These are phyloP conservation scores for Ustilago cynodontis DNA, from an alignment of 1,284 basidiomycete genomes.

Conservation along the genomic window DNA sequence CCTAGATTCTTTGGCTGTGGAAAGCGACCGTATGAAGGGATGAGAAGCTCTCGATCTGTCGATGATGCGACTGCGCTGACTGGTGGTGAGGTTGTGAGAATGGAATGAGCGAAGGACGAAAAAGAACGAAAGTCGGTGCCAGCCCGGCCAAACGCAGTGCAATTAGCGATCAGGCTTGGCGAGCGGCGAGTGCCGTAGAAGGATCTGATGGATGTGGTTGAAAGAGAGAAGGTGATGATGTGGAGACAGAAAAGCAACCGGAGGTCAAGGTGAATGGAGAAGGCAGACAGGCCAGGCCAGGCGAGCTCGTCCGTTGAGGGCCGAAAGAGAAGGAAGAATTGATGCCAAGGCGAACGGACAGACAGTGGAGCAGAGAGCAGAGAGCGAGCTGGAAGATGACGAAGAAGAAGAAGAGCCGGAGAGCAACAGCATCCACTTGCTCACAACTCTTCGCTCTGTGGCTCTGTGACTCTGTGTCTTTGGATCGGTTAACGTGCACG, in stretches of 20 bases:
- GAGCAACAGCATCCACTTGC: neutral
- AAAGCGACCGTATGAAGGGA: neutral
- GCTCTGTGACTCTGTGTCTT: neutral
- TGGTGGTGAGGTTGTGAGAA: neutral
- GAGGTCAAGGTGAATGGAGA: neutral
- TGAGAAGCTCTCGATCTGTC: neutral
- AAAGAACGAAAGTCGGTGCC: slow-evolving; percentile 4
- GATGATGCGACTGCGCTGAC: neutral
- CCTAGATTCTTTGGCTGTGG: neutral
- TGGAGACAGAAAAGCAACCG: neutral
- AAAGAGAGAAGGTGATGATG: slow-evolving; percentile 3
- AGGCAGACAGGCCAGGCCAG: neutral
- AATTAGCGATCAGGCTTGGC: neutral
- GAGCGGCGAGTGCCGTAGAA: slow-evolving; percentile 8
- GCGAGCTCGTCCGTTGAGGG: slow-evolving; percentile 9
- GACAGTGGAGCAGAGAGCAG: neutral
- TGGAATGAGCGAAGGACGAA: neutral
- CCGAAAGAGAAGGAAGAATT: slow-evolving; percentile 2
- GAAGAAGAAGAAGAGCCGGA: slow-evolving; percentile 8
- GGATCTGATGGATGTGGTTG: slow-evolving; percentile 2
- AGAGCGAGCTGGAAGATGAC: slow-evolving; percentile 5
- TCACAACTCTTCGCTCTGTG: neutral
- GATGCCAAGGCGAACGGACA: slow-evolving; percentile 8
- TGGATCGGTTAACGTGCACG: slow-evolving; percentile 4
- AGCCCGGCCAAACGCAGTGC: slow-evolving; percentile 12